Conservation (phyloP, 2,329 filamentous ascomycete species). For the Acrocalymma vagum region DNA sequence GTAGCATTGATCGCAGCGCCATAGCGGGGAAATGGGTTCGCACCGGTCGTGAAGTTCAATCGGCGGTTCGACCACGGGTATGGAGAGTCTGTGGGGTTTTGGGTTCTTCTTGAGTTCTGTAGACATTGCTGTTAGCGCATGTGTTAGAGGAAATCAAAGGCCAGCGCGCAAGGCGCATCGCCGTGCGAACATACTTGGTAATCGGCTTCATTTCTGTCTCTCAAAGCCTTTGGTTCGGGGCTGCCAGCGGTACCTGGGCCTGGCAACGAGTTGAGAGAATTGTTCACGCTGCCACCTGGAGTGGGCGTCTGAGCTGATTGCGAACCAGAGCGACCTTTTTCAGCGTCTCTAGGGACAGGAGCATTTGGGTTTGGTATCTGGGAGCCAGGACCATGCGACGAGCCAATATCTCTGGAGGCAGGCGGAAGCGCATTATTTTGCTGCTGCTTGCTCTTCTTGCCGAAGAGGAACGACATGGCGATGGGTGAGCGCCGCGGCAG, state of each 20-base stretch:
- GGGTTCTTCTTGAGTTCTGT: slow-evolving; percentile 44
- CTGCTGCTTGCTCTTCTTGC: slow-evolving; percentile 54
- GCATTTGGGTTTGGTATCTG: slow-evolving; percentile 60
- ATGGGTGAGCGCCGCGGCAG: slow-evolving; percentile 24
- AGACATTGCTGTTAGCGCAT: slow-evolving; percentile 17
- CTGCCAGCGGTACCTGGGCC: slow-evolving; percentile 67
- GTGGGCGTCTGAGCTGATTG: slow-evolving; percentile 66
- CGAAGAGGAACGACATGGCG: slow-evolving; percentile 63
- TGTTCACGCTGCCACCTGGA: slow-evolving; percentile 76
- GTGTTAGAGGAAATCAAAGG: neutral
- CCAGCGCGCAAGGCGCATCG: neutral
- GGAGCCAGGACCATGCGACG: slow-evolving; percentile 59
- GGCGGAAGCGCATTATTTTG: slow-evolving; percentile 56
- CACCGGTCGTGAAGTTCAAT: slow-evolving; percentile 83
- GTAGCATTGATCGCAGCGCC: slow-evolving; percentile 93
- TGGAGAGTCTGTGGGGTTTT: slow-evolving; percentile 73
- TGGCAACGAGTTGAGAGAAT: slow-evolving; percentile 71
- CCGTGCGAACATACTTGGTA: slow-evolving; percentile 59
- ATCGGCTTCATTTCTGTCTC: slow-evolving; percentile 65
- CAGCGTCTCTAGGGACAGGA: slow-evolving; percentile 51
- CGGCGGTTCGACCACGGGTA: slow-evolving; percentile 97
- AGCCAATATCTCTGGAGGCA: slow-evolving; percentile 64
- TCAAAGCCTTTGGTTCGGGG: slow-evolving; percentile 68
- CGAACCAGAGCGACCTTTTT: slow-evolving; percentile 32
- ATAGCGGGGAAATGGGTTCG: slow-evolving; percentile 94